Conservation (phyloP, 2,329 filamentous ascomycete genomes). For the Aspergillus fumigatiaffinis region DNA sequence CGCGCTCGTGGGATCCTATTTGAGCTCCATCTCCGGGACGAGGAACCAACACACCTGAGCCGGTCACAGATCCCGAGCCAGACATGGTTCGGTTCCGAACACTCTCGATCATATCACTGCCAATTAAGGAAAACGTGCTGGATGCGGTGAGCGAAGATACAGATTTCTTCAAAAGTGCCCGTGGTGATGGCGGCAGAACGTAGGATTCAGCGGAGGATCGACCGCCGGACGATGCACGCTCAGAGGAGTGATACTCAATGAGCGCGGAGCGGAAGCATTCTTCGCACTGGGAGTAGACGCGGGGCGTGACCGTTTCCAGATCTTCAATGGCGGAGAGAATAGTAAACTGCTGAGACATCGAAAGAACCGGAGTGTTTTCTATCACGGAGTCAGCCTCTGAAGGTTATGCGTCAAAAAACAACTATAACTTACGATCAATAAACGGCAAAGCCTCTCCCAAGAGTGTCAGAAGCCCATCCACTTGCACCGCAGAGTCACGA, state of each 20-base stretch:
- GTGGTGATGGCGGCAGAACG: constrained; percentile 50
- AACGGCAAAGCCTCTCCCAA: constrained; percentile 81
- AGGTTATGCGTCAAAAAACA: neutral
- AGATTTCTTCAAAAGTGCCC: constrained; percentile 64
- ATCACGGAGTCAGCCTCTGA: constrained; percentile 14
- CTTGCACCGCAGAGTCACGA: constrained; percentile 77
- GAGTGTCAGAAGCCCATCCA: constrained; percentile 79
- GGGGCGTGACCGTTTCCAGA: constrained; percentile 67
- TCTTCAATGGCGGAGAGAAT: constrained; percentile 77
- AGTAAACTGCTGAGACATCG: constrained; percentile 67
- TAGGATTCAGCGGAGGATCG: constrained; percentile 15
- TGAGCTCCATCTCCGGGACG: constrained; percentile 18
- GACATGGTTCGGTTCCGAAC: constrained; percentile 33
- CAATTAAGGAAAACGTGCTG: constrained; percentile 66
- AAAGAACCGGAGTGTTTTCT: constrained; percentile 58
- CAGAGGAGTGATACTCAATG: constrained; percentile 60
- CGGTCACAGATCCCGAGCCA: constrained; percentile 48
- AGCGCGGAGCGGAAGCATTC: constrained; percentile 75
- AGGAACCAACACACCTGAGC: constrained; percentile 48
- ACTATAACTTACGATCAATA: constrained; percentile 51
- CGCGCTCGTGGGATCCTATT: constrained; percentile 46
- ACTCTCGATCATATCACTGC: constrained; percentile 64
- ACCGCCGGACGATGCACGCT: constrained; percentile 30
- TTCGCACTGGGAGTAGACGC: constrained; percentile 70
- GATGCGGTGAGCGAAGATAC: constrained; percentile 52